Base-by-base conservation (phyloP, 805 yeast species). In the Cyberlindnera xylosilytica region DNA sequence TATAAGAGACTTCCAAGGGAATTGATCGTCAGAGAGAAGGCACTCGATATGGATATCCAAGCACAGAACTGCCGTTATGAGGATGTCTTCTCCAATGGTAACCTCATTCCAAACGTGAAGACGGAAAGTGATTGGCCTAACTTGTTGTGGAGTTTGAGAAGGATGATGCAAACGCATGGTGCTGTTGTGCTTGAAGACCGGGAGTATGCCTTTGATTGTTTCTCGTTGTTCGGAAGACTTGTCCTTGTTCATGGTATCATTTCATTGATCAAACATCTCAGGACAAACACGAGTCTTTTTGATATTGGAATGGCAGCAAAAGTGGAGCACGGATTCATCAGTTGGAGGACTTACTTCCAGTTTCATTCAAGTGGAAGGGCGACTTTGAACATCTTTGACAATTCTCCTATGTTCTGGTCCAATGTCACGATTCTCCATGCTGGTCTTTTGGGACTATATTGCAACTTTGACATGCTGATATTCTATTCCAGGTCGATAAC, bases 331-430 rank as follows among this genome's bases (percentile, higher is more conserved):
- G 62, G 66, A 2, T 59, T 63, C 29, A 44, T 55, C 36, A 57
- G 58, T 23, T 66, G 71, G 70, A 51, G 58, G 32, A 57, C 57
- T 1, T 64, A 64, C 42, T 65, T 66, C 47, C 67, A 65, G 9
- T 32, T 46, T 12, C 34, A 43, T 13, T 13, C 26, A 15, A 19
- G 27, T 4, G 38, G 41, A 7, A 23, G 36, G 6, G 39, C 35
- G 3, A 9, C 24, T 9, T 23, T 65, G 28, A 66, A 65, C 49
- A 50, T 47, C 33, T 66, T 64, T 45, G 67, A 62, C 10, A 50
- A 58, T 2, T 57, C 69, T 2, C 61, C 62, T 6, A 47, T 60
- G 6, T 63, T 59, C 29, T 66, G 70, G 70, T 54, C 61, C 1
- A 64, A 62, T 34, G 38, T 62, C 6, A 54, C 58, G 8, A 39